Conservation (phyloP, 352 stramenopile genomes). For the Phytopythium chamaehyphon region DNA sequence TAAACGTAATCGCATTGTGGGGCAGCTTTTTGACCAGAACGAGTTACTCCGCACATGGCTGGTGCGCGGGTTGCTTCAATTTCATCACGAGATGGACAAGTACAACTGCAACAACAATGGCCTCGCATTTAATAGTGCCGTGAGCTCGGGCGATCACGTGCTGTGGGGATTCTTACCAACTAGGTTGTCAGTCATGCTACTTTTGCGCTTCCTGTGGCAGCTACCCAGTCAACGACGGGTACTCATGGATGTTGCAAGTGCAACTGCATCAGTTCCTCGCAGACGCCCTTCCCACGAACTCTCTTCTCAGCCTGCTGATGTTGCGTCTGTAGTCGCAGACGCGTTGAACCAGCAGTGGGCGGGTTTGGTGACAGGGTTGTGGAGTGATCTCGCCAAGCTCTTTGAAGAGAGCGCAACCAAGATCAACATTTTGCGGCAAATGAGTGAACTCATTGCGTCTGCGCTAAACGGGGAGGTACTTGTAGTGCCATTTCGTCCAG, state of each 20-base stretch:
- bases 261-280: conserved; percentile 6
- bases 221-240: conserved; percentile 32
- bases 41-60: conserved; percentile 31
- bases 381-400: conserved; percentile 66
- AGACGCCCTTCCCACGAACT: conserved; percentile 4
- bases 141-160: conserved; percentile 57
- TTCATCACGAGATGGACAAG: conserved; percentile 70
- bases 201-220: conserved; percentile 72
- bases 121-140: conserved; percentile 57
- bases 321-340: conserved; percentile 3
- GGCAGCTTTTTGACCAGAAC: conserved; percentile 37
- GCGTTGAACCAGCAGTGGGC: conserved; percentile 37
- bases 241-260: conserved; percentile 21
- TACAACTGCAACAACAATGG: conserved; percentile 71
- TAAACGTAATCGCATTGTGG: conserved; percentile 27
- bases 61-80: conserved; percentile 47
- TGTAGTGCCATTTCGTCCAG: conserved; percentile 43
- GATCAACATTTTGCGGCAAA: conserved; percentile 51
- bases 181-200: conserved; percentile 43
- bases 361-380: conserved; percentile 55
- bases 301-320: too few species aligned
- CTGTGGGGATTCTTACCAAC: conserved; percentile 71
- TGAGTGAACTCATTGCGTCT: conserved; percentile 55
- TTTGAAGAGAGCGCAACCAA: conserved; percentile 66
- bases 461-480: conserved; percentile 27